Base-by-base conservation (phyloP, 805 yeast genomes). In the Kuraishia cidri region DNA sequence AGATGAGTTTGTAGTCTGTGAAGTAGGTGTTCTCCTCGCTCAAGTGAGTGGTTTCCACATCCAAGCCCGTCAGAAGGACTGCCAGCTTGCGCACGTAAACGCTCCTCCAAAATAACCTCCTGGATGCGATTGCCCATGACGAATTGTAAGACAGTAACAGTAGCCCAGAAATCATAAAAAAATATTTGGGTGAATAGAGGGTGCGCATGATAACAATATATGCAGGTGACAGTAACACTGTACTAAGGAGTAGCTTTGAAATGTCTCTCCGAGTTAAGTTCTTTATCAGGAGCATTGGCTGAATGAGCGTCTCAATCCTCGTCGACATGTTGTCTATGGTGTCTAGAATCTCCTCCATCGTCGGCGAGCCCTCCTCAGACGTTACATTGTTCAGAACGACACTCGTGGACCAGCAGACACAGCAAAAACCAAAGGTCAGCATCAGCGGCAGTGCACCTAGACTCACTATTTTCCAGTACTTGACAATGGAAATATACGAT, bases 91-190 rank as follows among this genome's bases (percentile, higher is more conserved):
- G 46, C 2, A 66, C 40, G 26, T 62, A 54, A 1, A 60, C 56
- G 15, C 71, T 65, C 43, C 79, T 58, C 77, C 77, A 72, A 7
- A 72, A 41, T 26, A 72, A 46, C 21, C 65, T 43, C 31, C 76
- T 49, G 4, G 56, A 45, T 2, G 72, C 62, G 34, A 60, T 60
- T 6, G 66, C 54, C 67, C 69, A 68, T 0, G 74, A 62, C 1
- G 73, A 62, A 42, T 70, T 67, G 46, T 60, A 69, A 0, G 70
- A 59, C 13, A 69, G 50, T 2, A 52, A 14, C 10, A 61, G 46
- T 3, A 64, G 37, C 0, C 74, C 72, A 4, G 47, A 26, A 2
- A 57, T 33, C 52, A 66, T 58, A 4, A 60, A 33, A 31, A 52
- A 56, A n/a, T 48, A 45, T 26, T 53, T 56, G 1, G 60, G 56